Evolutionary conservation across 352 stramenopile genomes (phyloP).

Genomic region (Phytophthora tubulina): DNA sequence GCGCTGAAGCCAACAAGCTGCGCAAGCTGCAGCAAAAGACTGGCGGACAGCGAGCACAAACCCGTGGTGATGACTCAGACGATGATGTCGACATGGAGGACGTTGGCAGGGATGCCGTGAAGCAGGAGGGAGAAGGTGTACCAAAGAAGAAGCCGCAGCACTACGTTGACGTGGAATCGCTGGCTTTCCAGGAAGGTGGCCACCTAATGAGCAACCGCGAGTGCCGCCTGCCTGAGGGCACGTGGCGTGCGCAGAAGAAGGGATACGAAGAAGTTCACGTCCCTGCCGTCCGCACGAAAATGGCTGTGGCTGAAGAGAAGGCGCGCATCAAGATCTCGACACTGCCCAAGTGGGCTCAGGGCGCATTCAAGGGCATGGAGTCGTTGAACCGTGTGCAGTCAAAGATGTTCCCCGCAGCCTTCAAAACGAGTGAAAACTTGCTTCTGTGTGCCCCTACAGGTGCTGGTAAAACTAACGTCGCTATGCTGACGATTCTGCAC

Average conservation of each 20-base stretch:
- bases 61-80: conserved; percentile 44
- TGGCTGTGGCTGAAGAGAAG: conserved; percentile 77
- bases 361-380: conserved; percentile 97
- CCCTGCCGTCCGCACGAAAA: conserved; percentile 93
- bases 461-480: conserved; percentile 99
- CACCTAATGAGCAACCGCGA: conserved; percentile 99
- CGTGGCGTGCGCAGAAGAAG: conserved; percentile 98
- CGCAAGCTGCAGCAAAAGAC: conserved; percentile 77
- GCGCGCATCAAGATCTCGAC: conserved; percentile 90
- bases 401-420: conserved; percentile 95
- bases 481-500: conserved; percentile 98
- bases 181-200: conserved; percentile 95
- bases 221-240: conserved; percentile 96
- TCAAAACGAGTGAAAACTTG: conserved; percentile 97
- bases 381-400: conserved; percentile 99
- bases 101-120: conserved; percentile 24
- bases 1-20: conserved; percentile 84
- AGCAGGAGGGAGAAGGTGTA: conserved; percentile 32
- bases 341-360: conserved; percentile 96
- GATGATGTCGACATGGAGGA: conserved; percentile 70
- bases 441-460: conserved; percentile 99
- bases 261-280: conserved; percentile 99
- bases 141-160: conserved; percentile 72
- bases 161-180: conserved; percentile 95
- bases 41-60: conserved; percentile 31